Conservation (phyloP, 2,329 filamentous ascomycete genomes). For the Chaetomiaceae sp. region DNA sequence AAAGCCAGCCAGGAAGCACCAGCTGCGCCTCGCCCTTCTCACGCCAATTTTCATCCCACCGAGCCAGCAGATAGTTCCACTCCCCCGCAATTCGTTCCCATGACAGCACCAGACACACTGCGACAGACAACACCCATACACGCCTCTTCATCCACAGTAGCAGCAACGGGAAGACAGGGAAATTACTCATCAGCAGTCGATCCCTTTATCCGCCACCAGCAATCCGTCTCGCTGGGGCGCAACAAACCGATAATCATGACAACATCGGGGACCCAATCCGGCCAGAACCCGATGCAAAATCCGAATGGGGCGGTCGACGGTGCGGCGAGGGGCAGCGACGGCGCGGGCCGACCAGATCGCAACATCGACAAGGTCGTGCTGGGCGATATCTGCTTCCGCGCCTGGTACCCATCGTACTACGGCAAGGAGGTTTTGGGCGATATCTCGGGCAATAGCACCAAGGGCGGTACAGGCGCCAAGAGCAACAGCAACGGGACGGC, state of each 20-base stretch:
- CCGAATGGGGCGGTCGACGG: background rate
- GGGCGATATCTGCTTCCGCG: conserved; percentile 76
- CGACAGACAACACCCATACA: background rate
- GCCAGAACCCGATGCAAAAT: conserved; percentile 16
- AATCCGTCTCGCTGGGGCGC: conserved; percentile 25
- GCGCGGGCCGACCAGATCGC: conserved; percentile 50
- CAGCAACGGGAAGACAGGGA: background rate
- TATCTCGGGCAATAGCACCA: conserved; percentile 30
- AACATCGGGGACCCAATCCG: conserved; percentile 17
- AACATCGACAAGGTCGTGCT: conserved; percentile 86
- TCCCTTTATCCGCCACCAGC: conserved; percentile 10
- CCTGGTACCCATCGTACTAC: conserved; percentile 93
- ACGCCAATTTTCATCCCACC: background rate
- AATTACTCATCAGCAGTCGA: background rate
- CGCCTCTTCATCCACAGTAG: background rate
- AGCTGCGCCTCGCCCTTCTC: background rate
- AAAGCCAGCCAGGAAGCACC: conserved; percentile 10
- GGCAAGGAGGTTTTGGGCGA: conserved; percentile 64
- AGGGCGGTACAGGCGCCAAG: conserved; percentile 14
- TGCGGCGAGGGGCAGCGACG: background rate
- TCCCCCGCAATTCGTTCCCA: background rate
- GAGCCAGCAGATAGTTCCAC: background rate
- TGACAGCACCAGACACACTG: background rate
- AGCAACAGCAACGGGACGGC: conserved; percentile 13
- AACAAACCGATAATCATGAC: conserved; percentile 26